Evolutionary conservation across 1,139 yeast genomes (phyloP), one percentile per base, ranked within the genome.

Genomic region (Eremothecium cymbalariae): DNA sequence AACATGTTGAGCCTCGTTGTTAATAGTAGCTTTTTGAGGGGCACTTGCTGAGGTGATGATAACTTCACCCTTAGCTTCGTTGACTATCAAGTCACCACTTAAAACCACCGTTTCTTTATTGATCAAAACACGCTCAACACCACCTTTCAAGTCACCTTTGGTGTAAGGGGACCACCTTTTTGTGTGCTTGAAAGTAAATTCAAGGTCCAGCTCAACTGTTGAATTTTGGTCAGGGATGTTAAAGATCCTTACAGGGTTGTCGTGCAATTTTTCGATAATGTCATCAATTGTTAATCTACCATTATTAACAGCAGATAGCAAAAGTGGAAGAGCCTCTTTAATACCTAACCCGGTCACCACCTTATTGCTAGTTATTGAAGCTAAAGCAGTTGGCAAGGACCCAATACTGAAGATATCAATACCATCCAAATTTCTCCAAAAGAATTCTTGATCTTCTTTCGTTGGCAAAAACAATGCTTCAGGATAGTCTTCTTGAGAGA

Each of bases 351-450:
- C 95, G 34, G 90, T 73, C 40, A 67, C 65, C 41, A 74, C 68
- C 36, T 70, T 64, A 51, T 74, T 62, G 36, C 80, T 79, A 43
- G 73, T 63, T 43, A 77, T 76, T 51, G 70, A 64, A 31, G 94
- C 86, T 42, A 86, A 64, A 45, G 73, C 67, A 40, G 78, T 72
- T 49, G 96, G 95, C 48, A 83, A 60, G 34, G 72, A 70, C 47
- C 97, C 97, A 49, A 88, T 68, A 25, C 95, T 77, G 70, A 90
- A 84, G 51, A 88, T 82, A 63, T 90, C 97, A 56, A 90, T 72
- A 29, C 70, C 65, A 20, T 64, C 70, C 50, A 90, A 63, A 57
- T 74, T 71, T 36, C 70, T 74, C 97, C 97, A 88, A 51, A 90
- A 71, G 39, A 79, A 84, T 23, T 67, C 69, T 63, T 83, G 94